phyloP scores from a whole-genome alignment of 495 filamentous ascomycete species.

The Polyplosphaeria fusca region DNA sequence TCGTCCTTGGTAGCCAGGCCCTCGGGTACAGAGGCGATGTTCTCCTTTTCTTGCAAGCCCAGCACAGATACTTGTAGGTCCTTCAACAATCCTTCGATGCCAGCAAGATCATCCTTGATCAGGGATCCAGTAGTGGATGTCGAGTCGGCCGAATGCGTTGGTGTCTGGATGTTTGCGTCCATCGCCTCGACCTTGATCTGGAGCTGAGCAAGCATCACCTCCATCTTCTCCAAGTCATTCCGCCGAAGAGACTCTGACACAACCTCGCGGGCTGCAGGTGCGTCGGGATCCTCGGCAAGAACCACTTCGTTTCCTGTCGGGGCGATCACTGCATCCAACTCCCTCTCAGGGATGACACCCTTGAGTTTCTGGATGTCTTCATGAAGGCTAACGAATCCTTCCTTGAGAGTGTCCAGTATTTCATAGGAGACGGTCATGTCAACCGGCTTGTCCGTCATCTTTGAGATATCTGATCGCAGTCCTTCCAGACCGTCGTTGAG shows the following conservation, averaged over 20 bases:
- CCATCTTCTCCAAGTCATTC: constrained; percentile 78
- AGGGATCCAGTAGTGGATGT: constrained; percentile 46
- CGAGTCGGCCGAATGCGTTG: constrained; percentile 40
- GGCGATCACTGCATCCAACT: constrained; percentile 12
- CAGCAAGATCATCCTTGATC: constrained; percentile 60
- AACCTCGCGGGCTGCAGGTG: constrained; percentile 29
- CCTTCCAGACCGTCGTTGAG: constrained; percentile 77
- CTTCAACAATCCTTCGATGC: constrained; percentile 55
- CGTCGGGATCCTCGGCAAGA: constrained; percentile 39
- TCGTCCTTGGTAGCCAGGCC: constrained; percentile 73
- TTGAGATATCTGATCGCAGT: constrained; percentile 71
- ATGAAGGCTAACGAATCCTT: constrained; percentile 67
- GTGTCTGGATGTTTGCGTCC: constrained; percentile 53
- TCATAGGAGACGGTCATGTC: constrained; percentile 79
- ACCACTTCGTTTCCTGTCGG: constrained; percentile 42
- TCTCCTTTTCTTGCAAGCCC: constrained; percentile 41
- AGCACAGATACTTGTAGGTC: constrained; percentile 58
- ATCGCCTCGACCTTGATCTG: constrained; percentile 79
- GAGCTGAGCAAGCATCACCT: constrained; percentile 75
- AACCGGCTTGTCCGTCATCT: constrained; percentile 69
- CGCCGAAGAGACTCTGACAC: constrained; percentile 51
- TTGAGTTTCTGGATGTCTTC: constrained; percentile 76
- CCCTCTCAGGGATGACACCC: constrained; percentile 33
- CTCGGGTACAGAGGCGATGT: constrained; percentile 39
- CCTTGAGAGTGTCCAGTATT: constrained; percentile 79